A percentile compares a stretch with the other conserved stretches of the same genome.
phyloP scores from a whole-genome alignment of 2,329 filamentous ascomycete genomes.

The Colletotrichum sublineola region DNA sequence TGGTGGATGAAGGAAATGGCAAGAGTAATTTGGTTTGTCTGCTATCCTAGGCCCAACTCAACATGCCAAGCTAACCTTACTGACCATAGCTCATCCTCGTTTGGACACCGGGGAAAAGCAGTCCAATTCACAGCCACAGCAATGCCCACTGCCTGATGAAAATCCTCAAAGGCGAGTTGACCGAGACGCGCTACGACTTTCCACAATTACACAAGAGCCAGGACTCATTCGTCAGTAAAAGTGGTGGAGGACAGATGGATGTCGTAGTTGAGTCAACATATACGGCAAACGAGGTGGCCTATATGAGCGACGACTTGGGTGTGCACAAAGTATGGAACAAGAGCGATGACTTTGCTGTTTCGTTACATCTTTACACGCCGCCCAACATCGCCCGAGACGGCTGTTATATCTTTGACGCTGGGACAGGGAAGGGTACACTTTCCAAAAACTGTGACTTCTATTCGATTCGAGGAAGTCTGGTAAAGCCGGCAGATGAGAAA shows the following conservation, averaged over 20 bases:
- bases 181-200: slow-evolving; percentile 86
- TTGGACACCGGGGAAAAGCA: slow-evolving; percentile 86
- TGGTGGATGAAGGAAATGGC: not conserved
- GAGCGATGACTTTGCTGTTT: slow-evolving; percentile 81
- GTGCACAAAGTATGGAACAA: slow-evolving; percentile 86
- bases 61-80: not conserved
- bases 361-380: slow-evolving; percentile 69
- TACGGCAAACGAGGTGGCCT: slow-evolving; percentile 80
- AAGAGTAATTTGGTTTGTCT: slow-evolving; percentile 11
- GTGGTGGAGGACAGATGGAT: not conserved
- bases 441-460: not conserved
- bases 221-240: too few species aligned
- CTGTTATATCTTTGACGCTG: not conserved
- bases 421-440: not conserved
- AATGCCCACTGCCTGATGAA: slow-evolving; percentile 93
- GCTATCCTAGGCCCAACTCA: too few species aligned
- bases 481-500: too few species aligned
- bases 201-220: slow-evolving; percentile 66
- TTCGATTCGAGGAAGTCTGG: not conserved
- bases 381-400: not conserved
- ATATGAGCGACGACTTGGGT: slow-evolving; percentile 91
- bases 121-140: slow-evolving; percentile 88
- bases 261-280: slow-evolving; percentile 73
- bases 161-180: slow-evolving; percentile 82
- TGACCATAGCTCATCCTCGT: slow-evolving; percentile 77